Conservation (phyloP, 768 basidiomycete species). For the Mycena amicta region DNA sequence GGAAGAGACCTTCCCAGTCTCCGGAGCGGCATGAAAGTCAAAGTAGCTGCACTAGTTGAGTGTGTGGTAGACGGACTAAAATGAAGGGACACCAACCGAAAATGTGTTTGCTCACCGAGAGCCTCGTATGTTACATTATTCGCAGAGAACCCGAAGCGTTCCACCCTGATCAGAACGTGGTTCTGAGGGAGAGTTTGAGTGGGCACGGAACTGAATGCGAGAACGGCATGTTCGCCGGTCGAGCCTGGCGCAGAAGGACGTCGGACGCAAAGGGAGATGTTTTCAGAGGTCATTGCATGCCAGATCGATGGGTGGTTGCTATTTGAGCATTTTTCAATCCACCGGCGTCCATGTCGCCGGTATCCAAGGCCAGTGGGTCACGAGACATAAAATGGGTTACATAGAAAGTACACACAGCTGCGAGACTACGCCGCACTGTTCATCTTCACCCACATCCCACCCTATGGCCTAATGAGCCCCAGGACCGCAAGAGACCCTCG, state of each 20-base stretch:
- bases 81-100: constrained; percentile 38
- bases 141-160: constrained; percentile 71
- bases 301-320: neutral
- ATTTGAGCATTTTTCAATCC: neutral
- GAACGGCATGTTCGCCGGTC: constrained; percentile 24
- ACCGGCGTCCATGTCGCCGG: neutral
- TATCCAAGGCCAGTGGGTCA: neutral
- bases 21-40: constrained; percentile 61
- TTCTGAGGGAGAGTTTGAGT: constrained; percentile 35
- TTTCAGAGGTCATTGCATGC: neutral
- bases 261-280: constrained; percentile 16
- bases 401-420: too few species aligned
- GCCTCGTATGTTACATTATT: constrained; percentile 75
- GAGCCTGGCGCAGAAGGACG: constrained; percentile 9
- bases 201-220: constrained; percentile 28
- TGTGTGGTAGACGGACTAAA: neutral
- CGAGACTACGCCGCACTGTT: too few species aligned
- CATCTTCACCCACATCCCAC: too few species aligned
- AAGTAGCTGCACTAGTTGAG: constrained; percentile 47
- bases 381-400: too few species aligned
- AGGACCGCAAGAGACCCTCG: too few species aligned
- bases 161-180: constrained; percentile 58
- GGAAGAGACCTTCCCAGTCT: constrained; percentile 38
- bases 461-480: too few species aligned
- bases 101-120: constrained; percentile 51